Evolutionary conservation across 352 stramenopile species (phyloP), one percentile per base, ranked within the genome.

Genomic region (Pythium plurisporium): DNA sequence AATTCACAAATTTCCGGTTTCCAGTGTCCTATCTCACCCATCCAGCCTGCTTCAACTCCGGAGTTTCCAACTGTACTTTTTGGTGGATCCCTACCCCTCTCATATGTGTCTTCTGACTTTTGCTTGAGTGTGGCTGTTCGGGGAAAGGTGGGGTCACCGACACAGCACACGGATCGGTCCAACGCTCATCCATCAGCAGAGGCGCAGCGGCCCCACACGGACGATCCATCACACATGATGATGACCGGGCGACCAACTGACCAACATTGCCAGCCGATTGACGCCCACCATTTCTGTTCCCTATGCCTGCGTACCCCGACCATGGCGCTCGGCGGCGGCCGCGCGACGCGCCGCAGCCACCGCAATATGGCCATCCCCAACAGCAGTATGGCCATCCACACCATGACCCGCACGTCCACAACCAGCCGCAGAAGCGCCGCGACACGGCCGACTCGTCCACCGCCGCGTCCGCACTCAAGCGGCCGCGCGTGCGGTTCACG

Each of bases 401-500:
- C 43, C 43, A 50, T 20, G 19, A 5, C 17, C 38, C 6, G 6
- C 43, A 36, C 7, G 19, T 22, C 4, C 43, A 50, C 1, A 10
- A 19, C 25, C 25, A 36, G 0, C 43, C 10, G 23, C 25, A 11
- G 7, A 51, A 51, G 27, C 44, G 44, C 5, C 44, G 44, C 27
- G 44, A 40, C 27, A 51, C 44, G 27, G 19, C 17, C 29, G 27
- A 51, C 41, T 5, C 23, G 23, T 15, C 41, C 8, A 27, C 20
- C 12, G 17, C 6, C 40, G 19, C 26, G 5, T 51, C 44, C 17
- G 14, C 25, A n/a, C 44, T 29, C 26, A 51, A 51, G 20, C 40
- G 31, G 1, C 55, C 75, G 26, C 73, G 74, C 25, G 70, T 87
- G 38, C 79, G 81, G 14, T 89, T 89, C 61, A 73, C 71, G 20